phyloP scores from a whole-genome alignment of 495 filamentous ascomycete species.

The Acidiella bohemica region DNA sequence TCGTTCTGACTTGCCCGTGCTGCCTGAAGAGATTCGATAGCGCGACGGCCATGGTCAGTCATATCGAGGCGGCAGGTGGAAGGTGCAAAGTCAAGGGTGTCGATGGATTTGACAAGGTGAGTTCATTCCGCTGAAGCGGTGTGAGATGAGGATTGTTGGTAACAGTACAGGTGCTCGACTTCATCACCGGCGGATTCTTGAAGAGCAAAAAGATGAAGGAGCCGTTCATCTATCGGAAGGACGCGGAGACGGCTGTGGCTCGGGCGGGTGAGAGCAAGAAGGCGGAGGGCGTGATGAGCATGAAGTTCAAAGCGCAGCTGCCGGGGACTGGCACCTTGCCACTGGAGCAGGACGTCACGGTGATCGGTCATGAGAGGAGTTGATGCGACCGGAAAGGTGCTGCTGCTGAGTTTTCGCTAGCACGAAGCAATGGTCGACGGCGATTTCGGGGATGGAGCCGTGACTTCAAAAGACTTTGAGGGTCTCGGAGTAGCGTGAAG shows the following conservation, averaged over 20 bases:
- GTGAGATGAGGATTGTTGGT: neutral
- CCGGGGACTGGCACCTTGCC: no score
- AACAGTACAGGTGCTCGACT: conserved; percentile 31
- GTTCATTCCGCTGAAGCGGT: neutral
- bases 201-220: conserved; percentile 2
- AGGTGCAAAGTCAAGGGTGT: conserved; percentile 34
- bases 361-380: no score
- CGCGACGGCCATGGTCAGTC: conserved; percentile 33
- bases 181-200: conserved; percentile 37
- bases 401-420: no score
- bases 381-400: no score
- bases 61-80: conserved; percentile 36
- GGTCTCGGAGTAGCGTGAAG: no score
- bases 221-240: neutral
- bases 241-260: conserved; percentile 2
- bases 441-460: no score
- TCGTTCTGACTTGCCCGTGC: conserved; percentile 23
- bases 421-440: no score
- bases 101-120: conserved; percentile 19
- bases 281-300: conserved; percentile 8
- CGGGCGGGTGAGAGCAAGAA: neutral
- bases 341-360: no score
- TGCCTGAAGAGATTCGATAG: conserved; percentile 36
- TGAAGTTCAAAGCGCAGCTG: conserved; percentile 6
- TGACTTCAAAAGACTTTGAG: no score